These are phyloP conservation scores for Corchorus olitorius DNA, from an alignment of 345 rosid species.

Conservation along the genomic window DNA sequence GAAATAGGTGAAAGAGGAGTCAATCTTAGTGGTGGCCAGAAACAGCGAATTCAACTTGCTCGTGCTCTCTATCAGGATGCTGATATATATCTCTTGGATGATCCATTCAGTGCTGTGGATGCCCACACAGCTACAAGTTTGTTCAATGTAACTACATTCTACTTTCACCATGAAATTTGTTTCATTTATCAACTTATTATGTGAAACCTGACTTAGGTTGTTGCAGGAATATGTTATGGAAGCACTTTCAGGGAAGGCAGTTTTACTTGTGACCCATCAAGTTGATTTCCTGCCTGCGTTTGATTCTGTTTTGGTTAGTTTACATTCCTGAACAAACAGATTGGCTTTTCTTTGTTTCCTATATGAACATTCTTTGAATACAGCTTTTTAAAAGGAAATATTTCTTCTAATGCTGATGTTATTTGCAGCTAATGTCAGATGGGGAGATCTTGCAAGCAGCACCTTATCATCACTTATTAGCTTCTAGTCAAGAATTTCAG, in stretches of 20 bases:
- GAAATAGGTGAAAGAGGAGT: conserved; percentile 99
- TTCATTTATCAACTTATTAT: conserved; percentile 1
- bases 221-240: conserved; percentile 79
- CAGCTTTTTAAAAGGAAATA: neutral
- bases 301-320: conserved; percentile 76
- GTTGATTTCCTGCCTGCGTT: conserved; percentile 96
- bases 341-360: neutral
- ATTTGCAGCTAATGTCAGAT: conserved; percentile 79
- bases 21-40: conserved; percentile 97
- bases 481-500: conserved; percentile 68
- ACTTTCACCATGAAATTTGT: conserved; percentile 6
- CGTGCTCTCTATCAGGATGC: conserved; percentile 95
- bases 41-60: conserved; percentile 94
- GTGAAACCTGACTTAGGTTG: conserved; percentile 29
- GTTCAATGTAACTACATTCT: conserved; percentile 58
- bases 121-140: conserved; percentile 92
- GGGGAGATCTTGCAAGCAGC: conserved; percentile 78
- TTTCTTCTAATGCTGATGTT: conserved; percentile 8
- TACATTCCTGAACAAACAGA: neutral
- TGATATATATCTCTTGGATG: conserved; percentile 88
- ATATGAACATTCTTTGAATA: neutral
- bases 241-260: conserved; percentile 76
- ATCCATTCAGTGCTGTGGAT: conserved; percentile 98
- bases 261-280: conserved; percentile 92
- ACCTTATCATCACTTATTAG: conserved; percentile 68